Evolutionary conservation across 2,329 filamentous ascomycete species (phyloP).

Genomic region (Dactylellina drechsleri): DNA sequence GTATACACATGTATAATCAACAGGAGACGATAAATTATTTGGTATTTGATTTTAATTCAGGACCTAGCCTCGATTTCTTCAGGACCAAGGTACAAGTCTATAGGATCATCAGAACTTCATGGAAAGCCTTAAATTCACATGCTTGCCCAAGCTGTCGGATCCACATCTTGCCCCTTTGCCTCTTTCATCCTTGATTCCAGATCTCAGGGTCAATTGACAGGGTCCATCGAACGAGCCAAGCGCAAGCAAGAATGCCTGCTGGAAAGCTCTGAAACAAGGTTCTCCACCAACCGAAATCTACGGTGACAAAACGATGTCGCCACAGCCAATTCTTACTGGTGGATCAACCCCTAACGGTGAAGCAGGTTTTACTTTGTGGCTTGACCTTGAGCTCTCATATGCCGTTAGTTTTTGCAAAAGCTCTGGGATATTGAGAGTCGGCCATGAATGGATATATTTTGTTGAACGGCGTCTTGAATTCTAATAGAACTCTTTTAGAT

Average conservation of each 20-base stretch:
- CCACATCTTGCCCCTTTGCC: neutral
- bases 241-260: neutral
- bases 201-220: slow-evolving; percentile 7
- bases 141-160: neutral
- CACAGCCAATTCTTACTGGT: slow-evolving; percentile 13
- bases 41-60: too few species aligned
- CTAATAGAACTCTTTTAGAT: too few species aligned
- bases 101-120: too few species aligned
- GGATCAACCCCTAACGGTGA: neutral
- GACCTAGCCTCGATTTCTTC: too few species aligned
- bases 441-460: too few species aligned
- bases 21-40: too few species aligned
- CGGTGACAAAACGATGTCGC: slow-evolving; percentile 24
- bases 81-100: too few species aligned
- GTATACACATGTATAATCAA: too few species aligned
- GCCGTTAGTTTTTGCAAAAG: too few species aligned
- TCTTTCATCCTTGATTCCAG: neutral
- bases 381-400: neutral
- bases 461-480: too few species aligned
- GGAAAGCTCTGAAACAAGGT: slow-evolving; percentile 46
- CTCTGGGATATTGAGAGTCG: too few species aligned
- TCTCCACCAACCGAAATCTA: slow-evolving; percentile 16
- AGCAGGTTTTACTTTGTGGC: slow-evolving; percentile 26
- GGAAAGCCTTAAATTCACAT: too few species aligned
- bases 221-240: slow-evolving; percentile 10